phyloP scores from a whole-genome alignment of 345 rosid species.

The Sisymbrium irio region DNA sequence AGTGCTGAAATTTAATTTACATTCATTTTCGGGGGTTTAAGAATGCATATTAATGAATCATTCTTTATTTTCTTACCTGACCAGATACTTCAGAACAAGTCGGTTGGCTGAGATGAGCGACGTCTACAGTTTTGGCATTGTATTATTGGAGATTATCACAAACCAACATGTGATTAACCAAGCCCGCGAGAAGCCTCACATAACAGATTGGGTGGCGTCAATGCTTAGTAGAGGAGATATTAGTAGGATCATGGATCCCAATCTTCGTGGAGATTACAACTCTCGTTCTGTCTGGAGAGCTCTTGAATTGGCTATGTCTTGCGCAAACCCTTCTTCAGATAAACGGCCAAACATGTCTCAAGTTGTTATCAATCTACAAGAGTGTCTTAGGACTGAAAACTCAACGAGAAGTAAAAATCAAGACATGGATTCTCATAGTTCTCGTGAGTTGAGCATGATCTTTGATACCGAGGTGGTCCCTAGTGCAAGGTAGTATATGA shows the following conservation, averaged over 20 bases:
- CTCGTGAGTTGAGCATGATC: constrained; percentile 4
- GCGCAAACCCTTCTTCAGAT: constrained; percentile 19
- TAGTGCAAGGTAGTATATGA: constrained; percentile 7
- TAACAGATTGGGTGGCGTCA: constrained; percentile 35
- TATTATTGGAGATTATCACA: constrained; percentile 45
- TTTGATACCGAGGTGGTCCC: not conserved
- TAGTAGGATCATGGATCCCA: constrained; percentile 40
- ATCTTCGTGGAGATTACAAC: constrained; percentile 33
- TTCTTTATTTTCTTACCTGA: not conserved
- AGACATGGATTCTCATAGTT: not conserved
- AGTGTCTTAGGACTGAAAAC: constrained; percentile 21
- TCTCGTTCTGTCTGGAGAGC: constrained; percentile 41
- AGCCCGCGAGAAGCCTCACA: constrained; percentile 11
- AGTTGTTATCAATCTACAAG: constrained; percentile 34
- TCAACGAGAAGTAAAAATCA: not conserved
- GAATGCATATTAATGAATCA: no score
- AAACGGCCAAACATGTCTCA: constrained; percentile 43
- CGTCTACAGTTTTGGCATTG: constrained; percentile 51
- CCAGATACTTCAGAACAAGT: constrained; percentile 25
- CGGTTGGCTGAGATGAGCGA: constrained; percentile 43
- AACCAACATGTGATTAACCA: constrained; percentile 35
- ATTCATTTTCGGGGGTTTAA: no score
- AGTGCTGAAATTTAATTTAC: no score
- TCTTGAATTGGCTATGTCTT: constrained; percentile 44
- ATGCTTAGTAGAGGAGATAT: constrained; percentile 40